Percentiles rank a stretch among this genome's conserved stretches.
These are phyloP conservation scores for Dictyostelium firmibasis DNA, from an alignment of 78 protist genomes.

Conservation along the genomic window DNA sequence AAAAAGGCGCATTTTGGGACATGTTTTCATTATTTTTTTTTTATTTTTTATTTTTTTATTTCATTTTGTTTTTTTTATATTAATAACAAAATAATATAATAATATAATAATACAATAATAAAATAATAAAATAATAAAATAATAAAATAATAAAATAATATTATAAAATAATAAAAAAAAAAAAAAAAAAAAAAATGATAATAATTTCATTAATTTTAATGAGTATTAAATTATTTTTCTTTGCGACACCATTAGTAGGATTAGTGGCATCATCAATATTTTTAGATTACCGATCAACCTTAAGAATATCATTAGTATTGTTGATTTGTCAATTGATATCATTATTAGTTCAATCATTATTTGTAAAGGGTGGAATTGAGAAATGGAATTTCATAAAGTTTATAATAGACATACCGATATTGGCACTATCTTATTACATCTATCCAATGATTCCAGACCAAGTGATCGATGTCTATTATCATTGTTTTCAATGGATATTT, in stretches of 20 bases:
- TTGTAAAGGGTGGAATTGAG: background rate
- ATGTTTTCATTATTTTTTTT: too few relatives aligned
- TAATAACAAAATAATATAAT: background rate
- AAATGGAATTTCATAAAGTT: background rate
- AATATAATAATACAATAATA: background rate
- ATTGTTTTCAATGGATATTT: conserved; percentile 12
- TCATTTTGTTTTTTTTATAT: too few relatives aligned
- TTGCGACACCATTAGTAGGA: background rate
- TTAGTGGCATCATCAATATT: background rate
- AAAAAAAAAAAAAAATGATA: background rate
- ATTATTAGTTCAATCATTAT: conserved; percentile 1
- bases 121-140: background rate
- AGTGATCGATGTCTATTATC: background rate
- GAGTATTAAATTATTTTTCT: background rate
- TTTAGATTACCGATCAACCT: background rate
- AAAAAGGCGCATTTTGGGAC: background rate
- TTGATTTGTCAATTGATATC: background rate
- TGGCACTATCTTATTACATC: background rate
- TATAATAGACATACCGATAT: background rate
- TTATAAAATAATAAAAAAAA: background rate
- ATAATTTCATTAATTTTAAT: background rate
- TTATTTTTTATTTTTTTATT: too few relatives aligned
- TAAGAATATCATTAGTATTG: background rate
- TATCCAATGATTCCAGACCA: background rate
- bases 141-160: background rate